phyloP scores from a whole-genome alignment of 2,329 filamentous ascomycete genomes.

The Xylariomycetidae sp. region DNA sequence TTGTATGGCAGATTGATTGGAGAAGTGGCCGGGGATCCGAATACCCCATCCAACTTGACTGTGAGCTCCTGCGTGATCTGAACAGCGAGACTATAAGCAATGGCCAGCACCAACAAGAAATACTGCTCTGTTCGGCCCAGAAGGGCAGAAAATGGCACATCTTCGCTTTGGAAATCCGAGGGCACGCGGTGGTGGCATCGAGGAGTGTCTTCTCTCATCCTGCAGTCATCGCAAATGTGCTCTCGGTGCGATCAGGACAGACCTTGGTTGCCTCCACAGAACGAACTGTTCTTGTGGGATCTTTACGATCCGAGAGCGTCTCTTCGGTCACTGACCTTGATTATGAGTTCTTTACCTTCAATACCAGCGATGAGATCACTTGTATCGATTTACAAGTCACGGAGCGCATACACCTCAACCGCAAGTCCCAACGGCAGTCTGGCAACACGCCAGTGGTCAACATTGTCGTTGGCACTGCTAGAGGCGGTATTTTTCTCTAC shows the following conservation, averaged over 20 bases:
- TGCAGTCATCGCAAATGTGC: constrained; percentile 40
- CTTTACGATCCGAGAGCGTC: constrained; percentile 27
- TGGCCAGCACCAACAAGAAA: constrained; percentile 32
- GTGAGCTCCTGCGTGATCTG: constrained; percentile 41
- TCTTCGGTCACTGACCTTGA: constrained; percentile 35
- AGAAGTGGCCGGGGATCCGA: constrained; percentile 38
- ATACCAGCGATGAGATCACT: constrained; percentile 55
- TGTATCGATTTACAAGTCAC: constrained; percentile 56
- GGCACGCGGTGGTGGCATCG: constrained; percentile 21
- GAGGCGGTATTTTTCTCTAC: constrained; percentile 77
- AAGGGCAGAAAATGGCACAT: constrained; percentile 35
- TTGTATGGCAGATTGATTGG: constrained; percentile 55
- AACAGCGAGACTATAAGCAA: constrained; percentile 34
- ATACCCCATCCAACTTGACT: constrained; percentile 36
- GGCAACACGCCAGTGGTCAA: constrained; percentile 48
- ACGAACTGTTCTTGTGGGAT: constrained; percentile 56
- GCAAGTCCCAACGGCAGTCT: constrained; percentile 23
- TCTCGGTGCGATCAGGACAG: constrained; percentile 46
- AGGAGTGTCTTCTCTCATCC: constrained; percentile 32
- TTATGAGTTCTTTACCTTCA: constrained; percentile 54
- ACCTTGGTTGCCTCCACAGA: constrained; percentile 51
- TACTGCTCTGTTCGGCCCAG: constrained; percentile 42
- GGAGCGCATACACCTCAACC: constrained; percentile 26
- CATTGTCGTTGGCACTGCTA: constrained; percentile 68
- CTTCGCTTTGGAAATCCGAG: constrained; percentile 37